Percentiles rank a stretch among this genome's conserved stretches.
Conservation (phyloP, 1,284 basidiomycete species). For the Caloboletus firmus region DNA sequence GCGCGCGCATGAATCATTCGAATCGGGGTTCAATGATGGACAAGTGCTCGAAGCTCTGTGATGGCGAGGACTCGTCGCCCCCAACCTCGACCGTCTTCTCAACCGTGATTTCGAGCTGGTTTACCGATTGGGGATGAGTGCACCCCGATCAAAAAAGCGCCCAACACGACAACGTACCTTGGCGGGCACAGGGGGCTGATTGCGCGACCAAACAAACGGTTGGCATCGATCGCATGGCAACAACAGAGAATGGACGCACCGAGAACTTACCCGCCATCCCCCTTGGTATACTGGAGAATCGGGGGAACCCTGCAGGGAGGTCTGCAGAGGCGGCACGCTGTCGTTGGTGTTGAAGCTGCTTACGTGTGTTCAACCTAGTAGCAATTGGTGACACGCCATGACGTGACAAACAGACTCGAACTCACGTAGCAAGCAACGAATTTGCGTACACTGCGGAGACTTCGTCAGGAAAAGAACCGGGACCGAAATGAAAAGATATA, state of each 20-base stretch:
- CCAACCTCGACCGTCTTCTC: slow-evolving; percentile 32
- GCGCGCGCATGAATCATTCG: background rate
- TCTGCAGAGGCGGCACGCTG: slow-evolving; percentile 31
- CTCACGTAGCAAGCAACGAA: slow-evolving; percentile 36
- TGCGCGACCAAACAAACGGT: slow-evolving; percentile 7
- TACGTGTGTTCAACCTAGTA: slow-evolving; percentile 31
- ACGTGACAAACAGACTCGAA: background rate
- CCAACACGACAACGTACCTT: slow-evolving; percentile 16
- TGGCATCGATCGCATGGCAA: background rate
- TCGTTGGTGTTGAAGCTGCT: slow-evolving; percentile 30
- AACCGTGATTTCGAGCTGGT: slow-evolving; percentile 31
- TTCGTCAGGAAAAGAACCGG: background rate
- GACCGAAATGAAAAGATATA: background rate
- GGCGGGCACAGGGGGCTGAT: slow-evolving; percentile 7
- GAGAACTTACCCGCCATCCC: slow-evolving; percentile 5
- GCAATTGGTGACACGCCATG: background rate
- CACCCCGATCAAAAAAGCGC: background rate
- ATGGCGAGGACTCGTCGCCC: background rate
- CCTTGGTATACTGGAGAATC: slow-evolving; percentile 19
- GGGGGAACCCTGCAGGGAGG: slow-evolving; percentile 35
- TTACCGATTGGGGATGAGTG: background rate
- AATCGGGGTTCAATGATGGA: background rate
- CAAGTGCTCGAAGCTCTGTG: background rate
- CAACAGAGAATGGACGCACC: slow-evolving; percentile 12
- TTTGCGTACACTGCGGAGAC: slow-evolving; percentile 34